These are phyloP conservation scores for Pichia sp. DNA, from an alignment of 1,139 yeast genomes.

Conservation along the genomic window DNA sequence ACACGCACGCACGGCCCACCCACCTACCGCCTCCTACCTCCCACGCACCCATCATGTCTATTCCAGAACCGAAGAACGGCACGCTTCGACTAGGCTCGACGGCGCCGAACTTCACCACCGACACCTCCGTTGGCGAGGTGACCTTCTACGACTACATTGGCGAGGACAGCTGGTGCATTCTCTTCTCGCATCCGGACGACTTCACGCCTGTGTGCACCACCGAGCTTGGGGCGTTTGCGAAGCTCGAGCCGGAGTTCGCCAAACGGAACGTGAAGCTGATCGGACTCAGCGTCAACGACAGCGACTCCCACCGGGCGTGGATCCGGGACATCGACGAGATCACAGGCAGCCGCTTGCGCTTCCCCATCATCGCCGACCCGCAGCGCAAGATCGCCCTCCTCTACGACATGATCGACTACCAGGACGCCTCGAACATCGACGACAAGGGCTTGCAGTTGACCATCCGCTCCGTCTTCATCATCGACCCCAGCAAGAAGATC, in stretches of 20 bases:
- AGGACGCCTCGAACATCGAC: conserved; percentile 57
- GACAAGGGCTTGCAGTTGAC: conserved; percentile 60
- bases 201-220: conserved; percentile 90
- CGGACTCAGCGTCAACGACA: conserved; percentile 72
- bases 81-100: conserved; percentile 52
- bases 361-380: conserved; percentile 81
- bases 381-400: conserved; percentile 61
- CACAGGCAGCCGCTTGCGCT: conserved; percentile 58
- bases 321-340: conserved; percentile 78
- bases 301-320: conserved; percentile 73
- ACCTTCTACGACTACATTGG: conserved; percentile 75
- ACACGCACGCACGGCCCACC: no score
- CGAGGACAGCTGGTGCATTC: conserved; percentile 62
- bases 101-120: conserved; percentile 77
- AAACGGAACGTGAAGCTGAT: conserved; percentile 71
- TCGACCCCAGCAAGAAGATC: conserved; percentile 73
- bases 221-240: conserved; percentile 83
- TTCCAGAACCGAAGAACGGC: conserved; percentile 27
- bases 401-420: conserved; percentile 76
- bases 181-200: conserved; percentile 85
- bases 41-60: conserved; percentile 21
- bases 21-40: background rate
- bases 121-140: conserved; percentile 69
- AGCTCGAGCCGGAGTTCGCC: conserved; percentile 75
- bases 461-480: conserved; percentile 76